Base-by-base conservation (phyloP, 306 rosid genomes). In the Quercus parvula region DNA sequence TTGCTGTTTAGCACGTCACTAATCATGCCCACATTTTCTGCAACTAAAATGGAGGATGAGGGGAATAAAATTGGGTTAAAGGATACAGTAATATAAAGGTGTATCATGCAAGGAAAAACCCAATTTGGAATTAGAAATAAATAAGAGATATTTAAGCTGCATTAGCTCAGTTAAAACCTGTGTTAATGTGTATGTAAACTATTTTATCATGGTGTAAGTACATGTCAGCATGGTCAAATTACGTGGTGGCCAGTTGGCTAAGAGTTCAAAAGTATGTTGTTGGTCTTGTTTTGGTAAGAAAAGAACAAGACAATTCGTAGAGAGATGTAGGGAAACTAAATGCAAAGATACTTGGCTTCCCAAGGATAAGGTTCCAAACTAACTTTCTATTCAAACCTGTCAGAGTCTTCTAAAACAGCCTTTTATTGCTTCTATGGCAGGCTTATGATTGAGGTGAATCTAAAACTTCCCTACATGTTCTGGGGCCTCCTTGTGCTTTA, bases 291-390 rank as follows among this genome's bases (percentile, higher is more conserved):
- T 86, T 85, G 89, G 92, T 86, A 73, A 81, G 86, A 67, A 86
- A 91, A 84, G 88, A 85, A 83, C 80, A 71, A 63, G 85, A 77
- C 87, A 86, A 82, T 80, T 90, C 87, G 88, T 86, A 81, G 88
- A 83, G 69, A 75, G 75, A 74, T 80, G 73, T 85, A 71, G 73
- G 88, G 84, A 78, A 88, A 83, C 83, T 57, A 78, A 79, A 86
- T 75, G 88, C 62, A 85, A 92, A 95, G 91, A 90, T 91, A 85
- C 97, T 89, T 95, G 92, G 88, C 97, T 92, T 92, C 95, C 89
- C 93, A 84, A 92, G 89, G 88, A 80, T 81, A 77, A 78, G 85
- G 94, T 94, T 94, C 94, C 93, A 87, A 81, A 76, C 79, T 72
- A 90, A 86, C 95, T 90, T 92, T 79, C 84, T 63, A 81, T 91